phyloP scores from a whole-genome alignment of 2,329 filamentous ascomycete species.

The Stemphylium lycopersici region DNA sequence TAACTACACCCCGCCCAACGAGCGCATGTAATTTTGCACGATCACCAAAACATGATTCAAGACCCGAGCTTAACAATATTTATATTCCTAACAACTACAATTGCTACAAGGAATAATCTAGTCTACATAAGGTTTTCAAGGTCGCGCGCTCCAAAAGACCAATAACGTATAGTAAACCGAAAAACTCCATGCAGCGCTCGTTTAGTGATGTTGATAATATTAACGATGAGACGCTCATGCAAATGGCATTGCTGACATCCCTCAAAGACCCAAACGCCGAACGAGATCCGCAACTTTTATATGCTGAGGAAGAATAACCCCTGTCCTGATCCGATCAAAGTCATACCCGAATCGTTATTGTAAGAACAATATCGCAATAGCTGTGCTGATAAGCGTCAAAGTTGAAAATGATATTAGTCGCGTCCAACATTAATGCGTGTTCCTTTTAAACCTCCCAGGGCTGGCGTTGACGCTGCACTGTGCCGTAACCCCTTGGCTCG shows the following conservation, averaged over 20 bases:
- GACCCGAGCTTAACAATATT: too few species aligned
- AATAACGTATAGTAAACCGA: background rate
- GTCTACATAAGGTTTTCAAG: slow-evolving; percentile 2
- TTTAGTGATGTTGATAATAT: background rate
- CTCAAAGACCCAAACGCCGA: background rate
- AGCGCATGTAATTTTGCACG: too few species aligned
- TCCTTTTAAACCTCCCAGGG: slow-evolving; percentile 18
- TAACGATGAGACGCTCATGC: background rate
- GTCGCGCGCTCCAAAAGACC: background rate
- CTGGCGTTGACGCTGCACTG: slow-evolving; percentile 23
- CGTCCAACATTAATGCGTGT: background rate
- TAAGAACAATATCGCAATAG: background rate
- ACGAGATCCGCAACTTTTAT: background rate
- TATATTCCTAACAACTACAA: background rate
- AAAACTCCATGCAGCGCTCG: slow-evolving; percentile 2
- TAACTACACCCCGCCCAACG: too few species aligned
- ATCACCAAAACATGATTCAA: too few species aligned
- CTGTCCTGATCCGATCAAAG: background rate
- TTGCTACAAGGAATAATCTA: slow-evolving; percentile 5
- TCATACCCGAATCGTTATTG: background rate
- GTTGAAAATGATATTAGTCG: background rate
- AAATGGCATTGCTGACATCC: background rate
- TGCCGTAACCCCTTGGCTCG: slow-evolving; percentile 37
- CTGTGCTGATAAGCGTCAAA: background rate
- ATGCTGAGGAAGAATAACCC: background rate